A percentile compares a stretch with the other conserved stretches of the same genome.
These are phyloP conservation scores for Thalassiosira livingstoniorum DNA, from an alignment of 352 stramenopile genomes.

Conservation along the genomic window DNA sequence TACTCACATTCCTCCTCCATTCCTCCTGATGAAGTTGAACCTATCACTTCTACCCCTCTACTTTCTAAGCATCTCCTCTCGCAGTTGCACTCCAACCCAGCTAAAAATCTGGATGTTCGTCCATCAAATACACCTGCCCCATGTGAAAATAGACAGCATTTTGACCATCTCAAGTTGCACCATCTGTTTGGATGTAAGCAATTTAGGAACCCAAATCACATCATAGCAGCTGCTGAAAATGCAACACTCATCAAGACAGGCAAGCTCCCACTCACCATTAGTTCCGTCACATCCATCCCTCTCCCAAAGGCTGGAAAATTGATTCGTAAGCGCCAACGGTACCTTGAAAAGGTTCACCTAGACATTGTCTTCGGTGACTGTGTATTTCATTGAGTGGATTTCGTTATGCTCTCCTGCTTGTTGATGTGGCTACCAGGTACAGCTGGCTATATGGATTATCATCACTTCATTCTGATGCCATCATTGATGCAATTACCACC, in stretches of 20 bases:
- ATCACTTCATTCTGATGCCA: constrained; percentile 4
- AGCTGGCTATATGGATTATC: constrained; percentile 18
- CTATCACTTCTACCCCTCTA: too few species aligned
- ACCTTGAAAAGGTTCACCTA: constrained; percentile 26
- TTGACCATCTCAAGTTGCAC: constrained; percentile 21
- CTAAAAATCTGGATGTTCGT: background rate
- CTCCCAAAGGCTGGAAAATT: constrained; percentile 17
- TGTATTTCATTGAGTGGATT: background rate
- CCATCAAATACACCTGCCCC: constrained; percentile 11
- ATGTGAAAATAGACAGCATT: background rate
- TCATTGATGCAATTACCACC: constrained; percentile 13
- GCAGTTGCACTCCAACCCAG: background rate
- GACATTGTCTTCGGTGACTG: constrained; percentile 35
- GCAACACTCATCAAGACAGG: constrained; percentile 21
- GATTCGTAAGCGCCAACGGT: background rate
- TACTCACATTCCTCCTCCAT: too few species aligned
- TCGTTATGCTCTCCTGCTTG: constrained; percentile 29
- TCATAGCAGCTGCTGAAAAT: constrained; percentile 8
- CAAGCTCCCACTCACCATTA: constrained; percentile 14
- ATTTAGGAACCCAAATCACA: constrained; percentile 24
- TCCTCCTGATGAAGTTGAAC: too few species aligned
- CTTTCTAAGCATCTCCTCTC: background rate
- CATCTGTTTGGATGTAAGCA: constrained; percentile 11
- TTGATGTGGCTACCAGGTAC: constrained; percentile 22
- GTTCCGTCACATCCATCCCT: constrained; percentile 12